Conservation (phyloP, 805 yeast species). For the Candida broadrunensis region DNA sequence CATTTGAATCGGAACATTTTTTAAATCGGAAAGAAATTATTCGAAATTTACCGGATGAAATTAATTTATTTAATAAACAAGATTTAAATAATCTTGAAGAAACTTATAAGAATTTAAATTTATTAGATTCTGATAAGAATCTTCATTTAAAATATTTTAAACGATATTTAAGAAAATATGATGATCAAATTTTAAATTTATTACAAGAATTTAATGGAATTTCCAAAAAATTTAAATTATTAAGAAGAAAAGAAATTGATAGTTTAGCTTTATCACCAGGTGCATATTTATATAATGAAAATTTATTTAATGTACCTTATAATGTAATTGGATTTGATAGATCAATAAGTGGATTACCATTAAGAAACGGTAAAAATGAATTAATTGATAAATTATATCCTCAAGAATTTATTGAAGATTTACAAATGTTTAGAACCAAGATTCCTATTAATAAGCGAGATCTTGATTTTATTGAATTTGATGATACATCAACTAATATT, state of each 20-base stretch:
- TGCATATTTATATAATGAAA: slow-evolving; percentile 25
- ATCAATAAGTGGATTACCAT: slow-evolving; percentile 36
- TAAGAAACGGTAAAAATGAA: slow-evolving; percentile 22
- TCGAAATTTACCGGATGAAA: slow-evolving; percentile 32
- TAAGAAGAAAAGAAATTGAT: slow-evolving; percentile 32
- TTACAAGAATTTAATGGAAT: slow-evolving; percentile 36
- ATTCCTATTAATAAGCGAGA: slow-evolving; percentile 34
- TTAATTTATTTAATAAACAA: slow-evolving; percentile 30
- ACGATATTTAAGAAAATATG: slow-evolving; percentile 28
- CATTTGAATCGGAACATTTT: slow-evolving; percentile 32
- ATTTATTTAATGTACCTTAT: slow-evolving; percentile 28
- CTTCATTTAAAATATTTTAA: slow-evolving; percentile 36
- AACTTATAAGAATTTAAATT: slow-evolving; percentile 26
- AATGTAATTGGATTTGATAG: slow-evolving; percentile 43
- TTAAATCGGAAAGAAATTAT: slow-evolving; percentile 29
- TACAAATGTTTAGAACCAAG: slow-evolving; percentile 23
- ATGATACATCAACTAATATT: slow-evolving; percentile 14
- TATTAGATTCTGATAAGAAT: slow-evolving; percentile 34
- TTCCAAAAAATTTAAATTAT: slow-evolving; percentile 31
- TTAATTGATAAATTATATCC: slow-evolving; percentile 23
- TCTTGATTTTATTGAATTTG: slow-evolving; percentile 28
- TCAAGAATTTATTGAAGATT: slow-evolving; percentile 37
- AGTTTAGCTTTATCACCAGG: slow-evolving; percentile 25
- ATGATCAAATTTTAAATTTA: slow-evolving; percentile 25
- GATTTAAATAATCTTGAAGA: slow-evolving; percentile 24